A percentile compares a stretch with the other conserved stretches of the same genome.
These are phyloP conservation scores for Lachancea lanzarotensis DNA, from an alignment of 805 yeast species.

Conservation along the genomic window DNA sequence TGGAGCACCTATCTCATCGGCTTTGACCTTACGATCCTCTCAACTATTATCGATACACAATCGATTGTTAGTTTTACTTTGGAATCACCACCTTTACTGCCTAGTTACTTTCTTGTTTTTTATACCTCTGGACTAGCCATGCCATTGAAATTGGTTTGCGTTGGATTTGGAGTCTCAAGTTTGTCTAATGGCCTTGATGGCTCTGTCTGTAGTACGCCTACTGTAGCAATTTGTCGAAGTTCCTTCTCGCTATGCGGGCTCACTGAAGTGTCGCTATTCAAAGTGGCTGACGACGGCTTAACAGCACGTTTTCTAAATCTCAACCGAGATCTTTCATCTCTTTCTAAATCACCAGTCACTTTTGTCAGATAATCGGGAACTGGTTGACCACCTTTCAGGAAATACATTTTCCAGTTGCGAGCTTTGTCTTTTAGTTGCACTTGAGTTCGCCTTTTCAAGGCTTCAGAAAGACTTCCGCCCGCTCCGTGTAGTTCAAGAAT, in stretches of 20 bases:
- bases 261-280: neutral
- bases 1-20: too few relatives aligned
- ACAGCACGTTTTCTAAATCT: conserved; percentile 5
- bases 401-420: conserved; percentile 88
- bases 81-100: too few relatives aligned
- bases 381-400: conserved; percentile 64
- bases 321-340: conserved; percentile 41
- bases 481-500: conserved; percentile 89
- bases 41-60: too few relatives aligned
- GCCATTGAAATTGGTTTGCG: too few relatives aligned
- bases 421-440: conserved; percentile 96
- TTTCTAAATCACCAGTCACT: conserved; percentile 81
- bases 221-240: neutral
- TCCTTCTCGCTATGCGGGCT: neutral
- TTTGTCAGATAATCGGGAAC: conserved; percentile 73
- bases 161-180: too few relatives aligned
- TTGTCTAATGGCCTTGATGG: too few relatives aligned
- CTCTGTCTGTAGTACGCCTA: neutral
- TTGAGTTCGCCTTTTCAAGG: conserved; percentile 78
- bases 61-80: too few relatives aligned
- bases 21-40: too few relatives aligned
- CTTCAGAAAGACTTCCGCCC: conserved; percentile 82
- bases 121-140: too few relatives aligned
- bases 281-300: neutral
- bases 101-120: too few relatives aligned